Evolutionary conservation across 2,329 filamentous ascomycete species (phyloP).

Genomic region (Hypomyces perniciosus): DNA sequence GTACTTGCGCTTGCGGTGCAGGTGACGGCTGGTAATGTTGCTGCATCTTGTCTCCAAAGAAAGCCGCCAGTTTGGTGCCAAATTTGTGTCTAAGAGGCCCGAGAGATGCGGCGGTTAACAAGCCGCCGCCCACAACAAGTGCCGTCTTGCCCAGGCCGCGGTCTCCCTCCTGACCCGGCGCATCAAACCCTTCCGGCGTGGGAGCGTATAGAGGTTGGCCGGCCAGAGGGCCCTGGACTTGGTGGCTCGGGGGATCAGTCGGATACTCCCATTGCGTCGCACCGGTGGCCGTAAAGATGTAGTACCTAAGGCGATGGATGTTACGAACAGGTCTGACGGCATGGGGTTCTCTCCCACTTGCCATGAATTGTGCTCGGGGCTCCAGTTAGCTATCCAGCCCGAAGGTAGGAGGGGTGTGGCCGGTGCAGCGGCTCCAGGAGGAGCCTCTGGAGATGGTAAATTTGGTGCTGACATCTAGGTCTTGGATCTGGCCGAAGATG

Average conservation of each 20-base stretch:
- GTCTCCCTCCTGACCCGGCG: conserved; percentile 1
- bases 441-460: not conserved
- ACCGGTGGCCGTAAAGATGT: not conserved
- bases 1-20: not conserved
- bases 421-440: not conserved
- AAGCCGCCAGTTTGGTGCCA: not conserved
- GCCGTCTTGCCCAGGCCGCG: conserved; percentile 2
- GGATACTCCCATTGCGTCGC: conserved; percentile 3
- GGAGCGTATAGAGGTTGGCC: not conserved
- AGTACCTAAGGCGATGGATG: not conserved
- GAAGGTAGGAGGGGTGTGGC: not conserved
- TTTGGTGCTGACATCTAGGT: not conserved
- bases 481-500: not conserved
- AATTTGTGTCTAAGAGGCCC: conserved; percentile 1
- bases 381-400: conserved; percentile 4
- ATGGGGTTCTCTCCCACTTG: not conserved
- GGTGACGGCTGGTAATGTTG: not conserved
- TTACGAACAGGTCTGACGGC: not conserved
- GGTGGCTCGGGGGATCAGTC: not conserved
- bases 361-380: conserved; percentile 2
- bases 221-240: not conserved
- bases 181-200: not conserved
- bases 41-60: conserved; percentile 1
- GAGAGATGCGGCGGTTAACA: conserved; percentile 1
- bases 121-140: not conserved